These are phyloP conservation scores for Pachysolen tannophilus DNA, from an alignment of 805 yeast genomes.

Conservation along the genomic window DNA sequence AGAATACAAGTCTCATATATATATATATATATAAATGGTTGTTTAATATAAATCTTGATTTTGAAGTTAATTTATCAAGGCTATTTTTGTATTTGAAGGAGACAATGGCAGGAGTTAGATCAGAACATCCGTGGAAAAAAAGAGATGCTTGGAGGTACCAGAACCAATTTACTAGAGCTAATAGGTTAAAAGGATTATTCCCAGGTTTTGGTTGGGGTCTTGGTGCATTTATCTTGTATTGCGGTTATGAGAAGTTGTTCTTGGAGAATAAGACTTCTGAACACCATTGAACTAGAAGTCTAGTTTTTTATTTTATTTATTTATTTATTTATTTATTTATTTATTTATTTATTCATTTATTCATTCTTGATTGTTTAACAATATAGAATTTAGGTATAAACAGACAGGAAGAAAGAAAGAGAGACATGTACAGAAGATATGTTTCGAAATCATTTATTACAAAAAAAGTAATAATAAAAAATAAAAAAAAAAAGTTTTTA, in stretches of 20 bases:
- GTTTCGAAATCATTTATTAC: no score
- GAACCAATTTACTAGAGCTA: constrained; percentile 67
- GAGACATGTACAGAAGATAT: no score
- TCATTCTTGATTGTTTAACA: constrained; percentile 3
- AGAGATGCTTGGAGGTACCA: constrained; percentile 91
- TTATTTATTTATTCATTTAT: constrained; percentile 10
- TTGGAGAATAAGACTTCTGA: constrained; percentile 15
- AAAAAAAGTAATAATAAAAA: no score
- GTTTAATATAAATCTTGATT: constrained; percentile 3
- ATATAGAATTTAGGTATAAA: no score
- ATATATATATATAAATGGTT: no score
- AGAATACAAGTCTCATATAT: no score
- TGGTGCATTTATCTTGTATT: constrained; percentile 63
- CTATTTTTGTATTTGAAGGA: background rate
- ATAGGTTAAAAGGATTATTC: constrained; percentile 62
- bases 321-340: constrained; percentile 11
- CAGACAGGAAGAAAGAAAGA: no score
- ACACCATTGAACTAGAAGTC: background rate
- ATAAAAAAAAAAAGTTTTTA: no score
- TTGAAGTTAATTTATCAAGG: background rate
- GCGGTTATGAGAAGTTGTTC: constrained; percentile 51
- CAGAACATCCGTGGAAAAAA: constrained; percentile 42
- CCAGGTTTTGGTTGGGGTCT: constrained; percentile 79
- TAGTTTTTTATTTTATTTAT: background rate
- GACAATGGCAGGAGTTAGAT: constrained; percentile 19